Evolutionary conservation across 768 basidiomycete species (phyloP), one percentile per base, ranked within the genome.

Genomic region (Hygrophorus pudorinus): DNA sequence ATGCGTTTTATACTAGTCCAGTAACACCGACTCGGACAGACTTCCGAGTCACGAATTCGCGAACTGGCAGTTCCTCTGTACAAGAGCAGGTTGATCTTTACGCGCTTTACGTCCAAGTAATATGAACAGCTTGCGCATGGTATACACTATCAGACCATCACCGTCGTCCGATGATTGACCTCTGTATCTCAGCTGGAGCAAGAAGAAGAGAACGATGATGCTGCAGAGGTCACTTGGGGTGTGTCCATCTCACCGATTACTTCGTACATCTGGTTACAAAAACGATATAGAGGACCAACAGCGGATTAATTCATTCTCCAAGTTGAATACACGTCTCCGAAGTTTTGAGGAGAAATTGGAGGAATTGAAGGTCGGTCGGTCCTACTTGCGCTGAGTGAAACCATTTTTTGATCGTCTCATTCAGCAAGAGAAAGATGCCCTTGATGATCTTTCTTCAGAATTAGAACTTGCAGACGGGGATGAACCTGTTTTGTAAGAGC

Each of bases 371-470:
- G 92, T 90, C 55, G 9, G 11, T 90, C 55, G 9, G 11, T 18
- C 39, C 27, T 32, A 29, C 11, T 13, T 14, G 14, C 36, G 35
- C n/a, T 5, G 32, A 38, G 27, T 21, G 38, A 8, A 11, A 48
- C 44, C 45, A 40, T 41, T 47, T 52, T 16, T 24, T 31, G 17
- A 42, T 21, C n/a, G n/a, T 37, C 20, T 49, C 34, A n/a, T 42
- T 11, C 56, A 97, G 91, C 81, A 86, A 74, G 91, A 94, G 65
- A 93, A 93, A 64, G 93, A 96, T 54, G 85, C 90, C 2, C 75
- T 94, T 11, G 90, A 94, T 48, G 93, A 97, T 59, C 73, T 96
- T 24, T 65, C 78, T 1, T 85, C 75, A 36, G 93, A 96, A 55
- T 74, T 97, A 17, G 91, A 94, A 57, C 76, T 97, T 8, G 79